Evolutionary conservation across 1,139 yeast species (phyloP).

Genomic region (Torulaspora pretoriensis): DNA sequence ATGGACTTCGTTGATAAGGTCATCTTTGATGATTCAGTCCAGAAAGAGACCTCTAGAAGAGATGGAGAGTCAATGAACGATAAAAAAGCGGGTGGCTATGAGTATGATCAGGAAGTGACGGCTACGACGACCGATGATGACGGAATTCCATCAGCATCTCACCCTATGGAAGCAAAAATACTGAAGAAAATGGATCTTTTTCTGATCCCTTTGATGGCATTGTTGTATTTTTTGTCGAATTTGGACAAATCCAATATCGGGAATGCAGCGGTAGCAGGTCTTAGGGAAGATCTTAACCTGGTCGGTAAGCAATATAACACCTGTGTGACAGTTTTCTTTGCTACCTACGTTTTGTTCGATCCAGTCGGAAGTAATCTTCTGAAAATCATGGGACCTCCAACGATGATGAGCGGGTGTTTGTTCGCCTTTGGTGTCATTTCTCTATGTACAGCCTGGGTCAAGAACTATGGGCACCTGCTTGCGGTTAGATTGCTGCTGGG

Average conservation of each 20-base stretch:
- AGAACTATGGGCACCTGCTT: slow-evolving; percentile 43
- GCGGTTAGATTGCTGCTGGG: slow-evolving; percentile 49
- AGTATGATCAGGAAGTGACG: slow-evolving; percentile 22
- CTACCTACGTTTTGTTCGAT: slow-evolving; percentile 54
- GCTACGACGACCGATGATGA: slow-evolving; percentile 31
- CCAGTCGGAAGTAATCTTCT: slow-evolving; percentile 46
- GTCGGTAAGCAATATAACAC: slow-evolving; percentile 49
- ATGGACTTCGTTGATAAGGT: slow-evolving; percentile 16
- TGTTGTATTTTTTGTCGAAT: slow-evolving; percentile 52
- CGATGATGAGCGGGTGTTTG: slow-evolving; percentile 33
- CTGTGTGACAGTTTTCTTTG: slow-evolving; percentile 51
- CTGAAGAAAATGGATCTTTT: slow-evolving; percentile 48
- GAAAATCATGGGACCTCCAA: slow-evolving; percentile 37
- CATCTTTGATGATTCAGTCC: slow-evolving; percentile 10
- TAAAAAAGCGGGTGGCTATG: slow-evolving; percentile 8
- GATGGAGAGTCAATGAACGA: slow-evolving; percentile 9
- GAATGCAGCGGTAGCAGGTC: slow-evolving; percentile 55
- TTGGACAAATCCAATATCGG: slow-evolving; percentile 59
- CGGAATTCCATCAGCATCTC: slow-evolving; percentile 27
- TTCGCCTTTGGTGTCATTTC: slow-evolving; percentile 51
- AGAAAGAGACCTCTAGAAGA: slow-evolving; percentile 2
- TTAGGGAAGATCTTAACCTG: slow-evolving; percentile 48
- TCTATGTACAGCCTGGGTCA: slow-evolving; percentile 46
- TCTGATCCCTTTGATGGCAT: slow-evolving; percentile 50
- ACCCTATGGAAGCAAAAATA: slow-evolving; percentile 41